Conservation (phyloP, 148 eudicot species). For the Diospyros lotus region DNA sequence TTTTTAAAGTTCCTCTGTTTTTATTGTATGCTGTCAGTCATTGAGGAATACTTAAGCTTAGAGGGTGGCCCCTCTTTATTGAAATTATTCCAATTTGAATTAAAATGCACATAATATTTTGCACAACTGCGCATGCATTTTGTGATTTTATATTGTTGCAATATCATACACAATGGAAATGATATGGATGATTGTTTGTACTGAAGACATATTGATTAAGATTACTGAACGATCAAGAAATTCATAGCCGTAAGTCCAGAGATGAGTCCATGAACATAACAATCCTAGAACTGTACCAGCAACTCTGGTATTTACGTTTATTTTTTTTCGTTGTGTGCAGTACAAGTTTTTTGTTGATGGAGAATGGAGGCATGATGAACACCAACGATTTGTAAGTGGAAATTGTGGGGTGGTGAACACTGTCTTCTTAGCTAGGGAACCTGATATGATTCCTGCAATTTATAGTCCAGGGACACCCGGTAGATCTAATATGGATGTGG, state of each 20-base stretch:
- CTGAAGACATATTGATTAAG: not conserved
- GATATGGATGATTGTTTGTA: not conserved
- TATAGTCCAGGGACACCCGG: conserved; percentile 45
- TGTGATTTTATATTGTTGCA: not conserved
- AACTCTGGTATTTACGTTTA: not conserved
- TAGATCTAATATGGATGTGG: conserved; percentile 77
- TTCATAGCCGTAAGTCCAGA: not conserved
- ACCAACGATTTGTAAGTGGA: conserved; percentile 54
- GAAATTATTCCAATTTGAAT: no score
- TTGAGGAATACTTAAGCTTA: no score
- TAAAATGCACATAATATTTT: not conserved
- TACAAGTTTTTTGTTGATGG: conserved; percentile 82
- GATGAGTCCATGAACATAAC: conserved; percentile 1
- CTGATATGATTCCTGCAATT: conserved; percentile 38
- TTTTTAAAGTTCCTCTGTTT: no score
- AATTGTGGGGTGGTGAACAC: conserved; percentile 69
- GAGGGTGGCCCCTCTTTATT: no score
- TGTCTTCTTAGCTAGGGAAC: conserved; percentile 41
- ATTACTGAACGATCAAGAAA: not conserved
- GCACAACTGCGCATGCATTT: not conserved
- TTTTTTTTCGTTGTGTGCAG: conserved; percentile 35
- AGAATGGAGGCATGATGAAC: conserved; percentile 78
- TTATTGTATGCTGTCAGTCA: no score
- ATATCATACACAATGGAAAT: not conserved
- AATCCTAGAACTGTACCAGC: not conserved